phyloP scores from a whole-genome alignment of 768 basidiomycete genomes.

The Rhodotorula diobovata region DNA sequence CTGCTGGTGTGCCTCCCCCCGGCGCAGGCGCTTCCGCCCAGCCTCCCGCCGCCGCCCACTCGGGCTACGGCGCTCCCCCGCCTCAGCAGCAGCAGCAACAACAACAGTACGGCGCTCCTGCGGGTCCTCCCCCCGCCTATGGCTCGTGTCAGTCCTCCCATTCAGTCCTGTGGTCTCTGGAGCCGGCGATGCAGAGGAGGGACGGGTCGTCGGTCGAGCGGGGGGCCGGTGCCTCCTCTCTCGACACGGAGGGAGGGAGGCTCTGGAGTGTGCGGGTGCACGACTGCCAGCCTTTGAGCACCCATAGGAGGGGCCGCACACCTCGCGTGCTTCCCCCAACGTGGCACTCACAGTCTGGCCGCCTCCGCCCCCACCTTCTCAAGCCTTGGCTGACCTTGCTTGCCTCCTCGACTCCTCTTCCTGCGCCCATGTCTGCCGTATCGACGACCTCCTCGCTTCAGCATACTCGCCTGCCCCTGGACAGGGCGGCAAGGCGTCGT shows the following conservation, averaged over 20 bases:
- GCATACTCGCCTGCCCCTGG: neutral
- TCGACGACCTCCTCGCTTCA: neutral
- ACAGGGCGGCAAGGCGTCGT: neutral
- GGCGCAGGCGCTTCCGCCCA: neutral
- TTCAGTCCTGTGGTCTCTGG: too few species aligned
- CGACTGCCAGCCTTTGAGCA: too few species aligned
- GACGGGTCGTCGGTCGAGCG: too few species aligned
- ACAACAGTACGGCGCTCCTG: neutral
- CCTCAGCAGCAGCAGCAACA: neutral
- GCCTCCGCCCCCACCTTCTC: neutral
- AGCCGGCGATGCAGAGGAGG: too few species aligned
- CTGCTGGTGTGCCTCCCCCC: slow-evolving; percentile 6
- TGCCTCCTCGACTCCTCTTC: too few species aligned
- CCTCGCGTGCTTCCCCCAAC: too few species aligned
- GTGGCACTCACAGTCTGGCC: too few species aligned
- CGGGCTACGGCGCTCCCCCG: too few species aligned
- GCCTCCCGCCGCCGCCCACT: neutral
- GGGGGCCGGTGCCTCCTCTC: neutral
- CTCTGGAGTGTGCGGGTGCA: too few species aligned
- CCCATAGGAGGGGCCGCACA: too few species aligned
- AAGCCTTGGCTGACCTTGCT: neutral
- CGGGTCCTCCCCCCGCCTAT: neutral
- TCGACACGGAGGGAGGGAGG: neutral
- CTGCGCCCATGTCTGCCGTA: neutral
- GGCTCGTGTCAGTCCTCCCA: neutral